phyloP scores from a whole-genome alignment of 441 rosid species.

The Eugenia klotzschiana region DNA sequence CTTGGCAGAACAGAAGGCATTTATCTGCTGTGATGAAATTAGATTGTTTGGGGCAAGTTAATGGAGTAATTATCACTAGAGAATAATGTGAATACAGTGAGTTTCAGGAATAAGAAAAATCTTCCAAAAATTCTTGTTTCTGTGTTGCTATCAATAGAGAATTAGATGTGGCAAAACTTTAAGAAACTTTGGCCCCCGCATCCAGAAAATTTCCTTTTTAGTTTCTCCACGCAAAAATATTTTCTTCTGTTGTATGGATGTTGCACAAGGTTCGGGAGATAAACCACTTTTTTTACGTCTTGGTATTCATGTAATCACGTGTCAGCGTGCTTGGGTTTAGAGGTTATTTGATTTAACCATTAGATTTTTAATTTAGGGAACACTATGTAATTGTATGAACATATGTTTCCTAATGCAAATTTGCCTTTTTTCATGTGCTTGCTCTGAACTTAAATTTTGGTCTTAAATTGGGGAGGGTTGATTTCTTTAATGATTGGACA shows the following conservation, averaged over 20 bases:
- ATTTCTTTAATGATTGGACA: background rate
- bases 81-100: background rate
- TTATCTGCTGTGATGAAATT: background rate
- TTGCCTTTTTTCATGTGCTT: background rate
- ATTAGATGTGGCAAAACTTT: background rate
- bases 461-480: background rate
- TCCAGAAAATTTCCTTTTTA: background rate
- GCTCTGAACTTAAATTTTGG: background rate
- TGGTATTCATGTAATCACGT: background rate
- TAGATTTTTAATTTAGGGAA: background rate
- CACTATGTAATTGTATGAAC: background rate
- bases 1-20: background rate
- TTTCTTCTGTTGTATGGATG: background rate
- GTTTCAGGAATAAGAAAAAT: background rate
- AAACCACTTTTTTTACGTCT: background rate
- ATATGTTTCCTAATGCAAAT: background rate
- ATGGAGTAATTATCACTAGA: background rate
- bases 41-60: background rate
- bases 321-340: background rate
- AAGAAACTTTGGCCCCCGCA: background rate
- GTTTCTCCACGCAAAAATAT: background rate
- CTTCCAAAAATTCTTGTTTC: background rate
- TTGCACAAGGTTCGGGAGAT: background rate
- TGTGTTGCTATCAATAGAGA: background rate
- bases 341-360: background rate